These are phyloP conservation scores for Fusarium dimerum DNA, from an alignment of 2,329 filamentous ascomycete genomes.

Conservation along the genomic window DNA sequence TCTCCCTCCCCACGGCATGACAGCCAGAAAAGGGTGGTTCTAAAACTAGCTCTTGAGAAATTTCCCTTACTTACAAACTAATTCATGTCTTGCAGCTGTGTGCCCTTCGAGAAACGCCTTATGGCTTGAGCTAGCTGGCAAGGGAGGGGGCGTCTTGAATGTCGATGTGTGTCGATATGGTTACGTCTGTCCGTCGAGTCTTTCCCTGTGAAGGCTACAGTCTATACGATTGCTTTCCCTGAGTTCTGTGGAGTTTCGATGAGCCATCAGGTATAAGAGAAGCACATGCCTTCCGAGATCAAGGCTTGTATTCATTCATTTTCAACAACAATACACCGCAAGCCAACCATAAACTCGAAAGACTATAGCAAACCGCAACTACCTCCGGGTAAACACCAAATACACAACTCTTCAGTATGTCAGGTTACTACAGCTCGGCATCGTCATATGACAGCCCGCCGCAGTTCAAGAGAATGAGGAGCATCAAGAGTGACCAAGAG, in stretches of 20 bases:
- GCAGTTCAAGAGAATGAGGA: slow-evolving; percentile 35
- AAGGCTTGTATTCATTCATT: neutral
- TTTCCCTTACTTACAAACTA: neutral
- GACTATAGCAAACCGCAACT: neutral
- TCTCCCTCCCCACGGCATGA: neutral
- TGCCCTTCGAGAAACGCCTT: slow-evolving; percentile 15
- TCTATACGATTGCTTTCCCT: neutral
- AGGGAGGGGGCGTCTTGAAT: slow-evolving; percentile 7
- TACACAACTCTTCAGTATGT: slow-evolving; percentile 19
- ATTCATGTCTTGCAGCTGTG: slow-evolving; percentile 4
- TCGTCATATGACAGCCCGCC: slow-evolving; percentile 24
- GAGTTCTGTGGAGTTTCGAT: neutral
- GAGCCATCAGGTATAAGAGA: neutral
- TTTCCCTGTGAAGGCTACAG: neutral
- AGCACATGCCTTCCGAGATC: neutral
- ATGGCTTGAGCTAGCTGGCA: slow-evolving; percentile 12
- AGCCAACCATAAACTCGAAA: neutral
- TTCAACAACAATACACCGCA: neutral
- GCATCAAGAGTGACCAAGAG: slow-evolving; percentile 44
- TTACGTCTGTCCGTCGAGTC: too few relatives aligned
- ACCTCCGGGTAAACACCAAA: neutral
- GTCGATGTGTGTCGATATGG: slow-evolving; percentile 2
- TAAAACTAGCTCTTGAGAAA: slow-evolving; percentile 2
- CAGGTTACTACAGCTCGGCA: slow-evolving; percentile 27
- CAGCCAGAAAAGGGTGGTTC: neutral